phyloP scores from a whole-genome alignment of 2,329 filamentous ascomycete species.

The Daldinia sp. region DNA sequence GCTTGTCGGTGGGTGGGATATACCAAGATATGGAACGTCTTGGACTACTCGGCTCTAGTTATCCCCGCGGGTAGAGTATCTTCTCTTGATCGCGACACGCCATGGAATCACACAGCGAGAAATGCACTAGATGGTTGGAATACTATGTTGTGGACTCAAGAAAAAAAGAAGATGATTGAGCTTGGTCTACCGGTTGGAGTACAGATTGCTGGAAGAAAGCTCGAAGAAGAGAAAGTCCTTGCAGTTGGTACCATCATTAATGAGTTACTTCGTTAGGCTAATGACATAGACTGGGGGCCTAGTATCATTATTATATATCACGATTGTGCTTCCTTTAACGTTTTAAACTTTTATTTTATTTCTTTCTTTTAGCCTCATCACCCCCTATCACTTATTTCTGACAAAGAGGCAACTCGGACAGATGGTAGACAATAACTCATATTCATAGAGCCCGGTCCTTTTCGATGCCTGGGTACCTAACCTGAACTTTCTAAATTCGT shows the following conservation, averaged over 20 bases:
- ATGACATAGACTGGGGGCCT: background rate
- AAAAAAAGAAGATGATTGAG: conserved; percentile 54
- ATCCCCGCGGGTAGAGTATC: conserved; percentile 65
- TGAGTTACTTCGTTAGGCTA: conserved; percentile 39
- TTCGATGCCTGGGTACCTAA: background rate
- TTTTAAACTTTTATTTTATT: background rate
- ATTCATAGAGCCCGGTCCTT: background rate
- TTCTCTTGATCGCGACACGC: conserved; percentile 54
- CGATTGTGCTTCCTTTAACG: background rate
- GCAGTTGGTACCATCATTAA: conserved; percentile 57
- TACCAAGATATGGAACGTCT: conserved; percentile 71
- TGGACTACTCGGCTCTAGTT: conserved; percentile 70
- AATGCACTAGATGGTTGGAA: conserved; percentile 67
- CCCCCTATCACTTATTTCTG: background rate
- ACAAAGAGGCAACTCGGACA: background rate
- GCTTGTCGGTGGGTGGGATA: conserved; percentile 65
- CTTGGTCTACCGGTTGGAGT: conserved; percentile 62
- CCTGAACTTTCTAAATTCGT: no score
- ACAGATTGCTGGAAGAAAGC: conserved; percentile 63
- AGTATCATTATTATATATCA: background rate
- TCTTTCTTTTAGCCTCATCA: no score
- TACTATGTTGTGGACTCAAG: conserved; percentile 59
- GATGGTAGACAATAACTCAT: no score
- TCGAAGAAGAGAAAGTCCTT: conserved; percentile 68
- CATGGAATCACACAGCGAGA: conserved; percentile 57